phyloP scores from a whole-genome alignment of 164 flowering plant species.

The Vitis cinerea region DNA sequence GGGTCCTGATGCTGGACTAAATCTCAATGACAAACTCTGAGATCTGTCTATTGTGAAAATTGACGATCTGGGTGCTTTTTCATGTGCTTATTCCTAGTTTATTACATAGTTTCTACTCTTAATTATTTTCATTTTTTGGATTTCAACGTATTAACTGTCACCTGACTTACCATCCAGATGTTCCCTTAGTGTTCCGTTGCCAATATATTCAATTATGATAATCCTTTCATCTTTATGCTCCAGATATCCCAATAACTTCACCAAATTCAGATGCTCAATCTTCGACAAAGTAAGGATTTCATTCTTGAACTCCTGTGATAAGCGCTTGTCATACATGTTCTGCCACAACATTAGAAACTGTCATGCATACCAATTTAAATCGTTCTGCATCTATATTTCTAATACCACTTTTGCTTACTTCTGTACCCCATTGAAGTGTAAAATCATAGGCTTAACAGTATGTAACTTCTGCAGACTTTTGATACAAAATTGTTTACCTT shows the following conservation, averaged over 20 bases:
- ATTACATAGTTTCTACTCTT: too few relatives aligned
- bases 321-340: constrained; percentile 32
- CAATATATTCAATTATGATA: constrained; percentile 59
- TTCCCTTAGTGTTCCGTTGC: constrained; percentile 71
- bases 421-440: too few relatives aligned
- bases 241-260: constrained; percentile 57
- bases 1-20: too few relatives aligned
- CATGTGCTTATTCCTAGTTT: background rate
- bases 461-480: too few relatives aligned
- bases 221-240: constrained; percentile 58
- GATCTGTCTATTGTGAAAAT: too few relatives aligned
- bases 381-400: background rate
- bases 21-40: too few relatives aligned
- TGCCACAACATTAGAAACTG: constrained; percentile 27
- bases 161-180: constrained; percentile 65
- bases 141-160: background rate
- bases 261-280: constrained; percentile 74
- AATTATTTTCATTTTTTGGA: too few relatives aligned
- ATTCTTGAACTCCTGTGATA: constrained; percentile 52
- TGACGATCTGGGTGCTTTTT: too few relatives aligned
- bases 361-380: background rate
- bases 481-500: constrained; percentile 34
- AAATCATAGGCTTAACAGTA: too few relatives aligned
- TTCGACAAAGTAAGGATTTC: constrained; percentile 56
- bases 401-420: background rate